Percentiles rank a stretch among this genome's conserved stretches.
These are phyloP conservation scores for Suhomyces atakaporum DNA, from an alignment of 1,139 yeast genomes.

Conservation along the genomic window DNA sequence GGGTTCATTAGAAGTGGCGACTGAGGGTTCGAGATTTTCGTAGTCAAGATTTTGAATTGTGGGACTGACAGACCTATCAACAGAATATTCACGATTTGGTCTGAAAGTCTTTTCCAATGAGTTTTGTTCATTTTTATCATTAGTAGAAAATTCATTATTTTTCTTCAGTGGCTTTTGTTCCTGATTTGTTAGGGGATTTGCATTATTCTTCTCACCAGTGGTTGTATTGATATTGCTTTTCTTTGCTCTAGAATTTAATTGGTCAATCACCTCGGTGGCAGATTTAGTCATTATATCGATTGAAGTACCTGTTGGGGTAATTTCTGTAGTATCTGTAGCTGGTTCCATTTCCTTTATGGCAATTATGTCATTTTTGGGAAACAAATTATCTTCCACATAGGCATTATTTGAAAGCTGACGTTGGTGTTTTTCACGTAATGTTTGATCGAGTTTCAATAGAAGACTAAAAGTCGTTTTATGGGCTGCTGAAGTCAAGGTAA, in stretches of 20 bases:
- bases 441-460: neutral
- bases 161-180: no score
- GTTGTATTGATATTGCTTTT: no score
- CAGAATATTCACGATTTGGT: no score
- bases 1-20: neutral
- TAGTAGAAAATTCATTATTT: no score
- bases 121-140: no score
- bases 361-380: slow-evolving; percentile 1
- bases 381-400: slow-evolving; percentile 4
- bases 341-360: neutral
- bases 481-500: neutral
- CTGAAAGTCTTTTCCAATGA: no score
- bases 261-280: neutral
- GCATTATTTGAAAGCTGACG: neutral
- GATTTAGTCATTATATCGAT: no score
- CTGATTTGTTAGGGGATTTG: no score
- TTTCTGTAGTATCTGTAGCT: no score
- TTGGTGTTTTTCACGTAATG: neutral
- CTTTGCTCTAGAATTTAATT: neutral
- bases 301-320: no score
- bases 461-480: neutral
- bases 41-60: neutral
- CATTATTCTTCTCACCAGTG: no score
- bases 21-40: no score
- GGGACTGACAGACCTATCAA: neutral